These are phyloP conservation scores for Geosmithia morbida DNA, from an alignment of 2,329 filamentous ascomycete genomes.

Conservation along the genomic window DNA sequence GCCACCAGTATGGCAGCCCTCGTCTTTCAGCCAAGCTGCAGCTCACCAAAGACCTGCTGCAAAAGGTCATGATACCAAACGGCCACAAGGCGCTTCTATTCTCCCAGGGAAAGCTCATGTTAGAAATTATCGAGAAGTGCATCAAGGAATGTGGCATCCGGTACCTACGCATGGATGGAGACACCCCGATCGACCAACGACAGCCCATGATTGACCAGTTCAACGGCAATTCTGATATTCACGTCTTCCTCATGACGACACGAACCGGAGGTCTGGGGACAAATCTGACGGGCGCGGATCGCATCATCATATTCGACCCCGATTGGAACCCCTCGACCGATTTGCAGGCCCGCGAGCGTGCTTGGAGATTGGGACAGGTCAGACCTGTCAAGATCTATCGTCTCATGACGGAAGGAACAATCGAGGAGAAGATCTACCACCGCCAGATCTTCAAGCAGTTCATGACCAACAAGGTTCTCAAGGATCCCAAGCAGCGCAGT, in stretches of 20 bases:
- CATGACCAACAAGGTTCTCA: conserved; percentile 88
- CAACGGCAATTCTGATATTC: conserved; percentile 64
- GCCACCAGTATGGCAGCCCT: conserved; percentile 64
- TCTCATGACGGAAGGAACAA: conserved; percentile 94
- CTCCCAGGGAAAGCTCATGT: conserved; percentile 86
- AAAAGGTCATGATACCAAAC: conserved; percentile 69
- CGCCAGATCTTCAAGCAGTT: conserved; percentile 98
- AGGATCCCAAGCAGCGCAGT: conserved; percentile 84
- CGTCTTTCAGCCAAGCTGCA: conserved; percentile 90
- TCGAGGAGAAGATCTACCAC: conserved; percentile 98
- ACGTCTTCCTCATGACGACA: conserved; percentile 88
- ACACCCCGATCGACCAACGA: conserved; percentile 75
- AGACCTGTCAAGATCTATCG: conserved; percentile 92
- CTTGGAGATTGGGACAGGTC: conserved; percentile 92
- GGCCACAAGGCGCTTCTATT: conserved; percentile 92
- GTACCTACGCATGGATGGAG: conserved; percentile 86
- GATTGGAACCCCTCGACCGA: conserved; percentile 99
- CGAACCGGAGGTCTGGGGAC: conserved; percentile 90
- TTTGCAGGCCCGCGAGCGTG: conserved; percentile 84
- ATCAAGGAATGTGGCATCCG: conserved; percentile 55
- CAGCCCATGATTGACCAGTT: conserved; percentile 86
- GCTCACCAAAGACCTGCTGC: conserved; percentile 74
- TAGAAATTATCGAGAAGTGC: conserved; percentile 83
- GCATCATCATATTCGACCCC: conserved; percentile 96
- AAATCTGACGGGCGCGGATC: conserved; percentile 86